Base-by-base conservation (phyloP, 2,329 filamentous ascomycete genomes). In the Fusarium guadeloupense region DNA sequence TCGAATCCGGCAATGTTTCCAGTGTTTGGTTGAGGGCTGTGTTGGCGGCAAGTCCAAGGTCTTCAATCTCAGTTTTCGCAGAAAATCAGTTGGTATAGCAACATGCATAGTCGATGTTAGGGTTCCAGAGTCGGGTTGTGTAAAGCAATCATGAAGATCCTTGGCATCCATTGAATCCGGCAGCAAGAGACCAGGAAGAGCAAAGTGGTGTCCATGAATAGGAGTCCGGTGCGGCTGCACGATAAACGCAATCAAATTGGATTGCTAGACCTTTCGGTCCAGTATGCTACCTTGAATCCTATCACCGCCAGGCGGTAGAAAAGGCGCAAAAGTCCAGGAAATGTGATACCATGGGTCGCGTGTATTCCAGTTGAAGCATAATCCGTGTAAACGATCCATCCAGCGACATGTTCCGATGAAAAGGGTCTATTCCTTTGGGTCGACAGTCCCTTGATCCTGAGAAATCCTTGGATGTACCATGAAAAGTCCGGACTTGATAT, bases 201-300 rank as follows among this genome's bases (percentile, higher is more conserved):
- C 9, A 60, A 35, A 40, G 34, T 33, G 49, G 40, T 47, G 62
- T 50, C 34, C 33, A 35, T 34, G n/a, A 39, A 49, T 20, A 33
- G 14, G 41, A 28, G 35, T 64, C 66, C 58, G 48, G 59, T 70
- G 72, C 72, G 70, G 69, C 56, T 68, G 72, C 72, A 72, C 67
- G 1, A 52, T 34, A 21, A 55, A 54, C 46, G 71, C 72, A 74
- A 74, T 74, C 59, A 55, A 66, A 73, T 73, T 68, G 59, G 53
- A 75, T 73, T 73, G 73, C 72, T 10, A 35, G 66, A 61, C 59
- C 41, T 51, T 59, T 38, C 44, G 54, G 64, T 59, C 51, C 48
- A 37, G 42, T 33, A 34, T 49, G 53, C 54, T 61, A 63, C 65
- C 60, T 59, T 56, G 19, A 23, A 28, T 19, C 30, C 64, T 50